Evolutionary conservation across 148 eudicot species (phyloP), one percentile per base, ranked within the genome.

Genomic region (Vaccinium corymbosum): DNA sequence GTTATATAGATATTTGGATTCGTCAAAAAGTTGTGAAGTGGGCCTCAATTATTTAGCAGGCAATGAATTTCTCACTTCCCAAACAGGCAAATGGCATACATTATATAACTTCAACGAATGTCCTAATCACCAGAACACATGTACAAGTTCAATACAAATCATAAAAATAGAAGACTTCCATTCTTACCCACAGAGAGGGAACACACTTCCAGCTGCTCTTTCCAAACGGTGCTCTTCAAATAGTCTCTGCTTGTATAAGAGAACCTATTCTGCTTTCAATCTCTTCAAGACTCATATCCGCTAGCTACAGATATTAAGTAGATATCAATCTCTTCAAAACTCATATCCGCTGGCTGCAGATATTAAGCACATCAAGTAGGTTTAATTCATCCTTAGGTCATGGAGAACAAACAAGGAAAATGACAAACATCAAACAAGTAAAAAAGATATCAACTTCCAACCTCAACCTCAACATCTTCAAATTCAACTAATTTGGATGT

Each of bases 161-260:
- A 22, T 29, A 80, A 68, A 79, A 84, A 25, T 62, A 15, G 17
- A 56, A 9, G 15, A 32, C 7, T 68, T 46, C 29, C 52, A 77
- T 25, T 17, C 38, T n/a, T 61, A 52, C 20, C 27, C 5, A 76
- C 27, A 55, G 51, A 76, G 49, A 57, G 32, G 38, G 59, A 82
- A 38, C 77, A 90, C 95, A 98, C 99, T 97, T 95, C 99, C 83
- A 97, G 97, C 55, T 98, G 90, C 85, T 97, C 99, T 90, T 97
- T 97, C 99, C 98, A 97, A 55, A 88, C 98, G 51, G 98, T 68
- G 89, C 98, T 97, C 91, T 97, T 97, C 86, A 97, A 84, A 97
- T 87, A 66, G 94, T 91, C 42, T 97, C 98, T 49, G 86, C 93
- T 85, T 89, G 93, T 78, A 95, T 86, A 81, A 94, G 92, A 75